phyloP scores from a whole-genome alignment of 441 rosid genomes.

The Isatis lusitanica region DNA sequence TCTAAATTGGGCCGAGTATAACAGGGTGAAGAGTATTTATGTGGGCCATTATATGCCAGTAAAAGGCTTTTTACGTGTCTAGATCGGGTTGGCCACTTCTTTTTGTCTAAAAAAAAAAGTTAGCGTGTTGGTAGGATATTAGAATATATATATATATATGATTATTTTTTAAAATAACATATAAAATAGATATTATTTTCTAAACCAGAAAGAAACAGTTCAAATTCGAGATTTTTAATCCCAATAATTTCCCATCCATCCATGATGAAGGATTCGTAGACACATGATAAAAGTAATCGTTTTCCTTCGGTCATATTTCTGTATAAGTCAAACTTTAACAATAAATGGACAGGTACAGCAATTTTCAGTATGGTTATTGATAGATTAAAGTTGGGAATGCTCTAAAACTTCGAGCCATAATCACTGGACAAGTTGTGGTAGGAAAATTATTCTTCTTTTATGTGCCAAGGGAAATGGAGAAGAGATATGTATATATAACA shows the following conservation, averaged over 20 bases:
- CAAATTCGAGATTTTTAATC: slow-evolving; percentile 19
- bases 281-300: neutral
- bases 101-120: neutral
- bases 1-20: neutral
- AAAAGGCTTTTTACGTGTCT: slow-evolving; percentile 1
- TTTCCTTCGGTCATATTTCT: neutral
- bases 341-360: slow-evolving; percentile 7
- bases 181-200: neutral
- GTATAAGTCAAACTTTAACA: neutral
- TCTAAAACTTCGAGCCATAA: too few relatives aligned
- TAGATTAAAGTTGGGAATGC: too few relatives aligned
- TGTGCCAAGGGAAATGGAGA: too few relatives aligned
- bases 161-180: neutral
- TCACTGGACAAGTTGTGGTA: too few relatives aligned
- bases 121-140: slow-evolving; percentile 28
- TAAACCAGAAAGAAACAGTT: neutral
- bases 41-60: neutral
- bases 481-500: too few relatives aligned
- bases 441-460: too few relatives aligned
- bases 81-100: neutral
- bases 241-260: slow-evolving; percentile 7
- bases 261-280: slow-evolving; percentile 14
- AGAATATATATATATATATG: slow-evolving; percentile 11
- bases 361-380: too few relatives aligned
- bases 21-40: neutral